Evolutionary conservation across 805 yeast genomes (phyloP), one percentile per base, ranked within the genome.

Genomic region (Saturnispora halmiae): DNA sequence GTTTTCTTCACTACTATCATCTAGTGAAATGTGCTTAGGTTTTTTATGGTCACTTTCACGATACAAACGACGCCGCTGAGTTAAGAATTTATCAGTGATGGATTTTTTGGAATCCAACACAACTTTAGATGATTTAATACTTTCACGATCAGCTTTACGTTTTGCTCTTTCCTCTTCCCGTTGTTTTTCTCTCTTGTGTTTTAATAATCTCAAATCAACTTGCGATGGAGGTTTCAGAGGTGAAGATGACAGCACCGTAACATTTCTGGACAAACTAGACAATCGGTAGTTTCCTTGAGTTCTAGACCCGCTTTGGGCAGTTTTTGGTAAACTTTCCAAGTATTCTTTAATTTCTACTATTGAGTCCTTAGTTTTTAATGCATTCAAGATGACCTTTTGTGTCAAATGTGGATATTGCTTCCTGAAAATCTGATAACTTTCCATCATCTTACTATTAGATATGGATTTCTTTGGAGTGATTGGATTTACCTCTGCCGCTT

Each of bases 401-500:
- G 58, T 43, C 11, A 56, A 38, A n/a, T 52, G 42, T 1, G 68
- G 68, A 36, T 50, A 64, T 28, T 53, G 52, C 29, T 57, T 61
- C 40, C 51, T 58, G 33, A 64, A 50, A 3, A 56, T 53, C 2
- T 47, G 43, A 25, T 60, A 53, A 39, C 59, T 58, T 31, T 58
- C 40, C 24, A 37, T 29, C 15, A 37, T 31, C 22, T 37, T 29
- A 13, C 13, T 29, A 14, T 31, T 32, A 26, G 42, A 15, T 20
- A 39, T 36, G 10, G 26, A 15, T 10, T 20, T 22, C 4, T 18
- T 36, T 5, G 16, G n/a, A 7, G n/a, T 30, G 13, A 13, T 4
- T 13, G 11, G 14, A 31, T 4, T 26, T n/a, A 4, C 14, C 9
- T 13, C 13, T 4, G 16, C 27, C 13, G 38, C 21, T 7, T 24